Conservation (phyloP, 2,329 filamentous ascomycete genomes). For the Claviceps capensis region DNA sequence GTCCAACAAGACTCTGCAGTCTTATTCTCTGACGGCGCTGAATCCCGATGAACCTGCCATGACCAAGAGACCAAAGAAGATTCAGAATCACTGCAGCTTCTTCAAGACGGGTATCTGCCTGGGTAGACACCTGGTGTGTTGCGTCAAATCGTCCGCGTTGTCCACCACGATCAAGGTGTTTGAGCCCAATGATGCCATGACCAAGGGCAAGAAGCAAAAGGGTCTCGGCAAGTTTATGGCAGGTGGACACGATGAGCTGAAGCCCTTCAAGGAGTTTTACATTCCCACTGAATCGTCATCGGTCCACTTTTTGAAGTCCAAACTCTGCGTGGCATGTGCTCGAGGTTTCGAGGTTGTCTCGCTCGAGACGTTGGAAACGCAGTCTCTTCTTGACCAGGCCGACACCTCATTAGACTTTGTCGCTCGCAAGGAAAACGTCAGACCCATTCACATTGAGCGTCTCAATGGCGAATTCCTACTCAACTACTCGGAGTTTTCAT, state of each 20-base stretch:
- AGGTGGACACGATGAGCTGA: constrained; percentile 81
- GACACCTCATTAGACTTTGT: constrained; percentile 98
- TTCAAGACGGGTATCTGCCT: constrained; percentile 96
- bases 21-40: constrained; percentile 75
- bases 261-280: constrained; percentile 98
- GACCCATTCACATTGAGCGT: constrained; percentile 92
- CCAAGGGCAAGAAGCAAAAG: constrained; percentile 89
- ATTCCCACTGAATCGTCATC: constrained; percentile 97
- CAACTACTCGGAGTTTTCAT: constrained; percentile 97
- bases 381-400: constrained; percentile 90
- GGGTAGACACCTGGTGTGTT: constrained; percentile 87
- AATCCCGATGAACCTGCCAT: constrained; percentile 71
- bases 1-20: constrained; percentile 83
- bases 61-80: constrained; percentile 83
- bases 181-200: constrained; percentile 89
- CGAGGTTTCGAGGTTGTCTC: constrained; percentile 95
- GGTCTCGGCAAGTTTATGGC: constrained; percentile 94
- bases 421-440: constrained; percentile 80
- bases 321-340: constrained; percentile 89
- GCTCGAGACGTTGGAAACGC: constrained; percentile 92
- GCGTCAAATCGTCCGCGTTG: constrained; percentile 84
- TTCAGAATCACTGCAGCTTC: constrained; percentile 93
- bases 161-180: constrained; percentile 99
- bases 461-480: constrained; percentile 94
- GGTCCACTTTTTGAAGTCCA: constrained; percentile 93